phyloP scores from a whole-genome alignment of 176 grass and related monocot species.

The Hordeum marinum region DNA sequence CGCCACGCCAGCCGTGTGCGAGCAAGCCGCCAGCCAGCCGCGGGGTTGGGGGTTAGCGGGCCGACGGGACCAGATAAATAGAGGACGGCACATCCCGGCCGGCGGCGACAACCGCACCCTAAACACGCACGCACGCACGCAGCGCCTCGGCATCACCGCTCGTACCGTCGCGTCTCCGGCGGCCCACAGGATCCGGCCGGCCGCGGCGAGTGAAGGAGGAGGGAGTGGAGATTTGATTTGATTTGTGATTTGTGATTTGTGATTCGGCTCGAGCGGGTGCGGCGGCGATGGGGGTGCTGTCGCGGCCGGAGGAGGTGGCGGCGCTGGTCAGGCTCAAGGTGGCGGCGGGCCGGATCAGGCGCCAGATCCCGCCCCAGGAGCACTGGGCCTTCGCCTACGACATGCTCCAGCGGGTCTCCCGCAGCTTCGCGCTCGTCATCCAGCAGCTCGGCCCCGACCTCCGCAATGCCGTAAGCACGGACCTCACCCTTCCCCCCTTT shows the following conservation, averaged over 20 bases:
- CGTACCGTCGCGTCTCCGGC: too few relatives aligned
- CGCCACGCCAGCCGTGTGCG: too few relatives aligned
- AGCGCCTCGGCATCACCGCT: too few relatives aligned
- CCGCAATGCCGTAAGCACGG: constrained; percentile 81
- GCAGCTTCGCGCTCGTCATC: constrained; percentile 96
- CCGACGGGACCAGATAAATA: too few relatives aligned
- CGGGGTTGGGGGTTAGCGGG: too few relatives aligned
- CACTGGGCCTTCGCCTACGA: constrained; percentile 96
- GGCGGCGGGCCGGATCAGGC: constrained; percentile 63
- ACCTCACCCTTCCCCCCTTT: too few relatives aligned
- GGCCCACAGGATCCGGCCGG: too few relatives aligned
- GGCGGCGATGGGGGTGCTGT: constrained; percentile 31
- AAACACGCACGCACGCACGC: too few relatives aligned
- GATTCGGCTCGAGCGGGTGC: not conserved
- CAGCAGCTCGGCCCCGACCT: constrained; percentile 85
- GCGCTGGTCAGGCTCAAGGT: constrained; percentile 77
- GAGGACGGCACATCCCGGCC: too few relatives aligned
- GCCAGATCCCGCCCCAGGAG: constrained; percentile 82
- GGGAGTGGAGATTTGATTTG: not conserved
- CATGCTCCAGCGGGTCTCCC: constrained; percentile 97
- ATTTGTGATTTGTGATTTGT: too few relatives aligned
- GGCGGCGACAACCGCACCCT: too few relatives aligned
- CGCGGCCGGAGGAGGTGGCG: constrained; percentile 68
- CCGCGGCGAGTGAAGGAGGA: not conserved
- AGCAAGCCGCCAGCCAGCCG: too few relatives aligned